Conservation (phyloP, 306 rosid species). For the Ormosia semicastrata region DNA sequence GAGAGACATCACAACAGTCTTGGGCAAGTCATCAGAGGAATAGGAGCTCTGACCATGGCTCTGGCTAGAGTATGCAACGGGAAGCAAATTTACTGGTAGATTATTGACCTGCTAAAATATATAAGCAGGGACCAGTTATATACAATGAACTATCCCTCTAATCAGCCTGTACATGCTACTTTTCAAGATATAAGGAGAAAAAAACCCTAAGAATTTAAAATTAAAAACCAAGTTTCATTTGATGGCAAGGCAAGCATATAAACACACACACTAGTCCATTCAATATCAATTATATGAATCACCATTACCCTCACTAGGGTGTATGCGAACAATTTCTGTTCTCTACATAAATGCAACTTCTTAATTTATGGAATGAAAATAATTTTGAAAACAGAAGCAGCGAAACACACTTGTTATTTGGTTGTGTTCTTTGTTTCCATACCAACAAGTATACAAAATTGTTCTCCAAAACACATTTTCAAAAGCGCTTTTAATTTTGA, state of each 20-base stretch:
- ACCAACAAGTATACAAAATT: not conserved
- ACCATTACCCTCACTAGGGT: not conserved
- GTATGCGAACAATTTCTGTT: not conserved
- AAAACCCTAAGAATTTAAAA: not conserved
- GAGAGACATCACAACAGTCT: slow-evolving; percentile 69
- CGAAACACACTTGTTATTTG: not conserved
- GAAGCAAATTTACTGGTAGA: slow-evolving; percentile 79
- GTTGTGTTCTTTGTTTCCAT: not conserved
- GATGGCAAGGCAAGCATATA: slow-evolving; percentile 12
- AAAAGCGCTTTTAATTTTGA: not conserved
- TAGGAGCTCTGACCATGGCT: slow-evolving; percentile 91
- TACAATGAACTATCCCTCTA: slow-evolving; percentile 22
- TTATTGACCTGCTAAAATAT: slow-evolving; percentile 69
- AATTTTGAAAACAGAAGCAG: not conserved
- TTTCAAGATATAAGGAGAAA: not conserved
- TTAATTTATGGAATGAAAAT: not conserved
- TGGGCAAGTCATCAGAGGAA: slow-evolving; percentile 93
- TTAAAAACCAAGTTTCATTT: not conserved
- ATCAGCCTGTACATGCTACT: not conserved
- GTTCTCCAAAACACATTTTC: slow-evolving; percentile 6
- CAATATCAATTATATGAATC: slow-evolving; percentile 1
- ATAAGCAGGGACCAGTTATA: slow-evolving; percentile 24
- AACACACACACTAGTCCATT: not conserved
- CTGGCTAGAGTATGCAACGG: slow-evolving; percentile 68
- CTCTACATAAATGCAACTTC: not conserved